Conservation (phyloP, 257 asterid species). For the Salvia miltiorrhiza region DNA sequence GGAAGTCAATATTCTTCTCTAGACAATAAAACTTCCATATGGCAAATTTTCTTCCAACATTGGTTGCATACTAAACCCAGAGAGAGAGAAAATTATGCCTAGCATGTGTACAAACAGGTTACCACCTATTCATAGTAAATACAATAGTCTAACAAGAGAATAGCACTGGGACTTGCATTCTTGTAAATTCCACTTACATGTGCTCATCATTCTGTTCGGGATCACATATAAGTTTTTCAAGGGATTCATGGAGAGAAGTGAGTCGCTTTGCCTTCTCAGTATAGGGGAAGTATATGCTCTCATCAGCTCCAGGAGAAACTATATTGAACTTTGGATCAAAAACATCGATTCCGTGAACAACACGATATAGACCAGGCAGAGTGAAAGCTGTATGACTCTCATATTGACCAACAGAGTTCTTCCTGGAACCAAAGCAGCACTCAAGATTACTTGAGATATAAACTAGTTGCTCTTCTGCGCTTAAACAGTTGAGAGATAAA, state of each 20-base stretch:
- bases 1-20: neutral
- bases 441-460: neutral
- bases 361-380: conserved; percentile 87
- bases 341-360: conserved; percentile 95
- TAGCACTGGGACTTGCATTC: neutral
- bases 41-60: neutral
- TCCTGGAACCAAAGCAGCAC: conserved; percentile 48
- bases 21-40: neutral
- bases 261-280: conserved; percentile 64
- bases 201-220: conserved; percentile 81
- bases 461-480: too few relatives aligned
- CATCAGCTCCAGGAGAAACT: conserved; percentile 98
- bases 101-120: neutral
- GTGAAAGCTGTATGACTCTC: conserved; percentile 91
- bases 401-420: conserved; percentile 86
- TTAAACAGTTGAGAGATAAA: neutral
- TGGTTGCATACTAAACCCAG: too few relatives aligned
- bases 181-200: conserved; percentile 48
- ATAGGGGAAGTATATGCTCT: conserved; percentile 75
- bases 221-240: conserved; percentile 70
- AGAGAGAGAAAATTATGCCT: too few relatives aligned
- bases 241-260: conserved; percentile 65
- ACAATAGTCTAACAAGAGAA: neutral
- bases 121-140: neutral
- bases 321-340: conserved; percentile 98